Evolutionary conservation across 2,329 filamentous ascomycete species (phyloP).

Genomic region (Pseudogymnoascus sp.): DNA sequence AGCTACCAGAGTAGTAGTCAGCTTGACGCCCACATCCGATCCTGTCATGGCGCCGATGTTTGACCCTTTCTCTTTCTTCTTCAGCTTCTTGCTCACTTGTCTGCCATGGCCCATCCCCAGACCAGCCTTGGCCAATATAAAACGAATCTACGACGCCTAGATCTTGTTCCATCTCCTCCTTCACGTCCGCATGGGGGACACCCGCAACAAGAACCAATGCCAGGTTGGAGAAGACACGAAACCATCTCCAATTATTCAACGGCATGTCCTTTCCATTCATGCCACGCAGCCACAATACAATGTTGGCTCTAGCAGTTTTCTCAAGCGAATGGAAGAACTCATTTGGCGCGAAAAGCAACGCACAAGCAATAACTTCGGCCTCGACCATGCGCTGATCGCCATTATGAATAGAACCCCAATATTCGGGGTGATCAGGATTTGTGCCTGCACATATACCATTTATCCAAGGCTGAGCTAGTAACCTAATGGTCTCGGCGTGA

Average conservation of each 20-base stretch:
- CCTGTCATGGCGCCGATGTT: not conserved
- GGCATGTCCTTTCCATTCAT: conserved; percentile 39
- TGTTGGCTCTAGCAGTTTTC: conserved; percentile 27
- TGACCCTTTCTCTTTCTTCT: not conserved
- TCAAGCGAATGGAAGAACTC: conserved; percentile 28
- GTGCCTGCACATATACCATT: conserved; percentile 20
- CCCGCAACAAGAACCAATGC: conserved; percentile 35
- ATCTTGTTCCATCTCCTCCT: conserved; percentile 33
- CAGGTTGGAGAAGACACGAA: conserved; percentile 41
- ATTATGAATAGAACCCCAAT: conserved; percentile 39
- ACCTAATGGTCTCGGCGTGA: not conserved
- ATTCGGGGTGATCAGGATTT: conserved; percentile 30
- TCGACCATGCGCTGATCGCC: conserved; percentile 47
- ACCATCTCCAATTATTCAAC: conserved; percentile 44
- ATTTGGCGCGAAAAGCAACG: conserved; percentile 36
- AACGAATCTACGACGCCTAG: conserved; percentile 38
- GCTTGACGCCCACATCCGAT: conserved; percentile 28
- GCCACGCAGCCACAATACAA: conserved; percentile 34
- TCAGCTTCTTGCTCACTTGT: conserved; percentile 23
- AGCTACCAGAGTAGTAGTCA: conserved; percentile 46
- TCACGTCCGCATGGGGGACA: conserved; percentile 27
- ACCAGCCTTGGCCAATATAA: conserved; percentile 38
- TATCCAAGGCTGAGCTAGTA: conserved; percentile 5
- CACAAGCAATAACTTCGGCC: conserved; percentile 41
- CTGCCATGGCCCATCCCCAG: conserved; percentile 38